These are phyloP conservation scores for Aspergillus hortae DNA, from an alignment of 2,329 filamentous ascomycete genomes.

Conservation along the genomic window DNA sequence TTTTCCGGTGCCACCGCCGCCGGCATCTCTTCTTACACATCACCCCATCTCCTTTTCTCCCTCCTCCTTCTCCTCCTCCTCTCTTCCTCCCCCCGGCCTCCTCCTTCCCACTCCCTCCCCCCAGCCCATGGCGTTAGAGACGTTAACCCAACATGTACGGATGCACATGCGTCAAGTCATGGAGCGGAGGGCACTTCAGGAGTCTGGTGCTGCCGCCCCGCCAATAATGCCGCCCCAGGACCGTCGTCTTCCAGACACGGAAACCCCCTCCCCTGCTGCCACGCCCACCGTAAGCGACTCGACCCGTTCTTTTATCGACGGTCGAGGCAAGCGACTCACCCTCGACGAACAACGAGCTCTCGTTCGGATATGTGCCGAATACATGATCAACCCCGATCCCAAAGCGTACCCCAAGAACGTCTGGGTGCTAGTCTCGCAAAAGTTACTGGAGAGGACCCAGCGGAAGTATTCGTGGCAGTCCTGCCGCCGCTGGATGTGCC, in stretches of 20 bases:
- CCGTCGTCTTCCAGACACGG: too few relatives aligned
- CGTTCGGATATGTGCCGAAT: slow-evolving; percentile 14
- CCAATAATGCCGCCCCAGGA: background rate
- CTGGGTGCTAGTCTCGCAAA: slow-evolving; percentile 19
- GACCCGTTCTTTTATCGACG: background rate
- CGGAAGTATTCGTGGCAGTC: slow-evolving; percentile 28
- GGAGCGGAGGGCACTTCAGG: too few relatives aligned
- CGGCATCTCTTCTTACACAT: background rate
- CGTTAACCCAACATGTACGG: too few relatives aligned
- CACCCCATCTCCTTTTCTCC: background rate
- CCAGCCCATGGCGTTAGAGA: background rate
- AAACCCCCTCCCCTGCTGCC: too few relatives aligned
- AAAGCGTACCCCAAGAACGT: slow-evolving; percentile 16
- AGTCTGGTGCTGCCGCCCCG: background rate
- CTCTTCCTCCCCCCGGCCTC: background rate
- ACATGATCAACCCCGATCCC: slow-evolving; percentile 14
- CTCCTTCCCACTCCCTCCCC: background rate
- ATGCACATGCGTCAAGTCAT: too few relatives aligned
- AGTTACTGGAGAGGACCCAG: slow-evolving; percentile 13
- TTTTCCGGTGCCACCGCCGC: background rate
- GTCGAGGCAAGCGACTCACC: slow-evolving; percentile 8
- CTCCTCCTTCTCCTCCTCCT: background rate
- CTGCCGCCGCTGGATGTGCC: slow-evolving; percentile 22
- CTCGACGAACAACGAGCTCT: slow-evolving; percentile 15
- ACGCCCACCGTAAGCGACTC: background rate